A percentile compares a stretch with the other conserved stretches of the same genome.
These are phyloP conservation scores for Isatis tinctoria DNA, from an alignment of 345 rosid species.

Conservation along the genomic window DNA sequence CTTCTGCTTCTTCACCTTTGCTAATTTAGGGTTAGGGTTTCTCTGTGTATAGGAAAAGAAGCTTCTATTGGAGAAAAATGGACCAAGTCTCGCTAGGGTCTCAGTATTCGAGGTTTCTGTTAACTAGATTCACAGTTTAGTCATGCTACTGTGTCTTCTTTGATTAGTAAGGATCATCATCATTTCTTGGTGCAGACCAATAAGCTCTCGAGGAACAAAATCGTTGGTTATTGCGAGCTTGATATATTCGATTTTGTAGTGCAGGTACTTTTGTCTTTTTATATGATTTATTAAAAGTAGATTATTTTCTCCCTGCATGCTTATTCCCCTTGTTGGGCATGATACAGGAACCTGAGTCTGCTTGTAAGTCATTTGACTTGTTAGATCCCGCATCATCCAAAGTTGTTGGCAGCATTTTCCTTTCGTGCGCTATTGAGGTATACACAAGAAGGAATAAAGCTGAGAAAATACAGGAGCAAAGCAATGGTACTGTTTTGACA, in stretches of 20 bases:
- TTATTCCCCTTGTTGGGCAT: not conserved
- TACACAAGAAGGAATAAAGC: not conserved
- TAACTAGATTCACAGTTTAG: not conserved
- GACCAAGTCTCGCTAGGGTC: conserved; percentile 76
- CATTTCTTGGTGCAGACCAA: conserved; percentile 61
- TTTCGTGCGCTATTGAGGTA: conserved; percentile 90
- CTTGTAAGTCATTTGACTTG: conserved; percentile 54
- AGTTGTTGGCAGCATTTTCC: conserved; percentile 59
- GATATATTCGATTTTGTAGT: conserved; percentile 67
- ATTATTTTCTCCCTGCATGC: not conserved
- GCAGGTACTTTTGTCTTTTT: conserved; percentile 29
- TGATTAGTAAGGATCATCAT: not conserved
- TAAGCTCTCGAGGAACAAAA: conserved; percentile 62
- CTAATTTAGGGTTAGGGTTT: not conserved
- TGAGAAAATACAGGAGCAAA: not conserved
- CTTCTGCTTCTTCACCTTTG: not conserved
- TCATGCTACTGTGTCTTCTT: not conserved
- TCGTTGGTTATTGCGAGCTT: conserved; percentile 80
- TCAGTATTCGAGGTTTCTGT: conserved; percentile 72
- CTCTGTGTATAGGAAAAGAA: conserved; percentile 70
- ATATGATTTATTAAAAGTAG: not conserved
- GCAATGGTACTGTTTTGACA: conserved; percentile 8
- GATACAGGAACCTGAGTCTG: conserved; percentile 51
- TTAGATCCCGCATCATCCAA: conserved; percentile 61
- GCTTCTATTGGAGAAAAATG: conserved; percentile 77